Evolutionary conservation across 2,329 filamentous ascomycete genomes (phyloP).

Genomic region (Chaetomium olivaceum): DNA sequence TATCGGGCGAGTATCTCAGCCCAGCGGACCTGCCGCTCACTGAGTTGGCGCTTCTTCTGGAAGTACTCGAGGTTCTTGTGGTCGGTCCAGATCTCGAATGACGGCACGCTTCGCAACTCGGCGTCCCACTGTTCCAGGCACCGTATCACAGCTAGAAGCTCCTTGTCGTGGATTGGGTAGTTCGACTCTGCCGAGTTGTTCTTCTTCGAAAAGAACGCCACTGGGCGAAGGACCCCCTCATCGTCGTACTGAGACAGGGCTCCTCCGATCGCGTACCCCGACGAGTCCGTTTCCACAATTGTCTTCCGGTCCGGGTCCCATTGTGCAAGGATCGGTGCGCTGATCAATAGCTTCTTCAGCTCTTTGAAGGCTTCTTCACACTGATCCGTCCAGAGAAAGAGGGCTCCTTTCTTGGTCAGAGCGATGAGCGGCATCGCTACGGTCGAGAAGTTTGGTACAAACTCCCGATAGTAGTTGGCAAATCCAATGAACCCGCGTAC

Average conservation of each 20-base stretch:
- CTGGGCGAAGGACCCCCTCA: not conserved
- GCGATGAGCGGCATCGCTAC: constrained; percentile 7
- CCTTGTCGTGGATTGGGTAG: constrained; percentile 6
- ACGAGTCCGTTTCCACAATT: constrained; percentile 8
- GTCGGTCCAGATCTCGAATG: constrained; percentile 5
- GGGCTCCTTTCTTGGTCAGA: constrained; percentile 8
- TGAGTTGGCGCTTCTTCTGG: not conserved
- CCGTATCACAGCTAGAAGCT: not conserved
- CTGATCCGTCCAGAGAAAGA: constrained; percentile 5
- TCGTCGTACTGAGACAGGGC: constrained; percentile 2
- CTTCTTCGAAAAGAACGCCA: constrained; percentile 4
- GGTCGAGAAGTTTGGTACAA: constrained; percentile 12
- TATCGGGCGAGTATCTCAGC: not conserved
- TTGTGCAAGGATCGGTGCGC: constrained; percentile 3
- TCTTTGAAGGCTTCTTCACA: constrained; percentile 14
- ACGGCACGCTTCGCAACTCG: not conserved
- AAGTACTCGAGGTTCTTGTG: constrained; percentile 15
- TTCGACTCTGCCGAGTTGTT: constrained; percentile 1
- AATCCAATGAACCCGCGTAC: constrained; percentile 8
- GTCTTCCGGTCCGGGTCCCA: constrained; percentile 8
- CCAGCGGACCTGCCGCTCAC: constrained; percentile 1
- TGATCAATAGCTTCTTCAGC: constrained; percentile 10
- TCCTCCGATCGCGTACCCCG: constrained; percentile 1
- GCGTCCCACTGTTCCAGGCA: not conserved
- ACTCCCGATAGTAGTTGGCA: constrained; percentile 9